Evolutionary conservation across 2,329 filamentous ascomycete genomes (phyloP).

Genomic region (Colletotrichum caudatum): DNA sequence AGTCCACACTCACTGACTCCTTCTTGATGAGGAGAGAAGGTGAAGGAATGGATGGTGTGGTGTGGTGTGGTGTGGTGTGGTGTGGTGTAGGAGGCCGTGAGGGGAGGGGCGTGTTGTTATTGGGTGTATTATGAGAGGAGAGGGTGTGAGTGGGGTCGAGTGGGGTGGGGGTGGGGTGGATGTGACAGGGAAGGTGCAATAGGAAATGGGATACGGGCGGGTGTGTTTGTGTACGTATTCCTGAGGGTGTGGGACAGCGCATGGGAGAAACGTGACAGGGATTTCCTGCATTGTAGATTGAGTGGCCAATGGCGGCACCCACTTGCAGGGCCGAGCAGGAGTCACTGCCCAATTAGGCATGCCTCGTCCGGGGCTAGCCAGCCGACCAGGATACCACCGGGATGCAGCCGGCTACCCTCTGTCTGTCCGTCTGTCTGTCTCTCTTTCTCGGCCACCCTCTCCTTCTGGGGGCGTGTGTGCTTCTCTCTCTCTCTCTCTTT

Average conservation of each 20-base stretch:
- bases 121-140: neutral
- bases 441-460: constrained; percentile 5
- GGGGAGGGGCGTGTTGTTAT: neutral
- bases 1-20: too few species aligned
- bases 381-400: constrained; percentile 55
- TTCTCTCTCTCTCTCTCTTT: neutral
- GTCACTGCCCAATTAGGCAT: constrained; percentile 64
- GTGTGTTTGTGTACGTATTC: neutral
- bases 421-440: neutral
- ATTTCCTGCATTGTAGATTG: constrained; percentile 62
- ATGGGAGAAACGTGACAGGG: constrained; percentile 66
- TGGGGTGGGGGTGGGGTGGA: neutral
- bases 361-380: constrained; percentile 61
- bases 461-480: neutral
- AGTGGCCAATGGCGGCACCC: constrained; percentile 61
- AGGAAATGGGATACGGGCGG: neutral
- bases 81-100: neutral
- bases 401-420: constrained; percentile 33
- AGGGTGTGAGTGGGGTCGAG: neutral
- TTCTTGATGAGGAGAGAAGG: neutral
- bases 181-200: neutral
- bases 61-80: too few species aligned
- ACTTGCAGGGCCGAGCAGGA: constrained; percentile 54
- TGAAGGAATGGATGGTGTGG: neutral
- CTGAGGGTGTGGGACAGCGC: constrained; percentile 56